Percentiles rank a stretch among this genome's conserved stretches.
Evolutionary conservation across 768 basidiomycete genomes (phyloP).

Genomic region (Lyophyllum semitale): DNA sequence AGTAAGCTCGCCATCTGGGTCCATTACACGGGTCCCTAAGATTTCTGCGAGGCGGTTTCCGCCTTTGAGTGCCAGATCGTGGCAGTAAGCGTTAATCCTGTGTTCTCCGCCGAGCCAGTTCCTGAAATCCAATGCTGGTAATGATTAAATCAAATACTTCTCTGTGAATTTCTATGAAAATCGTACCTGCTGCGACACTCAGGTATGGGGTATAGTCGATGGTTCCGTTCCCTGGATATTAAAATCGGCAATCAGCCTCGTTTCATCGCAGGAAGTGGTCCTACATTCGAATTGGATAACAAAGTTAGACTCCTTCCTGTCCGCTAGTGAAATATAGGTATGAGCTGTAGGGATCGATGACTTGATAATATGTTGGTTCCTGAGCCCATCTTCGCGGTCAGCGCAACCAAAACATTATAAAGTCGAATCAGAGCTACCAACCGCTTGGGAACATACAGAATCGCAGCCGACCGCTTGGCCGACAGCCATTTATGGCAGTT

Average conservation of each 20-base stretch:
- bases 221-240: constrained; percentile 54
- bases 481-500: constrained; percentile 90
- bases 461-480: constrained; percentile 64
- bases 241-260: neutral
- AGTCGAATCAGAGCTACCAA: constrained; percentile 14
- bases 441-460: constrained; percentile 73
- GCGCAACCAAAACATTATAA: neutral
- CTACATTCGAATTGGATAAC: constrained; percentile 44
- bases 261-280: neutral
- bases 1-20: constrained; percentile 63
- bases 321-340: constrained; percentile 46
- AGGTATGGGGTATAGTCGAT: constrained; percentile 51
- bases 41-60: constrained; percentile 63
- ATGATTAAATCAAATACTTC: neutral
- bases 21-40: constrained; percentile 66
- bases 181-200: constrained; percentile 50
- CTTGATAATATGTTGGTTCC: constrained; percentile 65
- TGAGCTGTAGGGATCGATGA: constrained; percentile 60
- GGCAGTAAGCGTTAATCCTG: constrained; percentile 75
- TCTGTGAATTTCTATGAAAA: neutral
- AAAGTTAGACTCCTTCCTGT: constrained; percentile 38
- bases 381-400: constrained; percentile 19
- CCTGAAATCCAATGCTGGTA: constrained; percentile 73
- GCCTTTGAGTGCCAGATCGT: constrained; percentile 67
- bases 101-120: constrained; percentile 80